phyloP scores from a whole-genome alignment of 2,329 filamentous ascomycete species.

The Aureobasidium mangrovei region DNA sequence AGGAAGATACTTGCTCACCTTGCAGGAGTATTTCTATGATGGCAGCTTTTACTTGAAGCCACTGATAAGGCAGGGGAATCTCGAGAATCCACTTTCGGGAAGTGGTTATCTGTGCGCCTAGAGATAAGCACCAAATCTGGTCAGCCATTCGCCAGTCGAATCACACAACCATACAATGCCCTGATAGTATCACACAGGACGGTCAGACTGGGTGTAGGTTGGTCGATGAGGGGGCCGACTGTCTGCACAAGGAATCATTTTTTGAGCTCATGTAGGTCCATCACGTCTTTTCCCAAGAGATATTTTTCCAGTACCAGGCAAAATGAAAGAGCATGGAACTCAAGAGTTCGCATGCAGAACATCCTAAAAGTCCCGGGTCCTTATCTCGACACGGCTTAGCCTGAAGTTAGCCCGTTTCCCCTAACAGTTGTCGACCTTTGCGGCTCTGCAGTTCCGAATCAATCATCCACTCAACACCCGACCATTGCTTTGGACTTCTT shows the following conservation, averaged over 20 bases:
- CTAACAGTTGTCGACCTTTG: slow-evolving; percentile 7
- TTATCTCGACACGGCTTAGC: slow-evolving; percentile 12
- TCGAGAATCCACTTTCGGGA: slow-evolving; percentile 1
- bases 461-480: not conserved
- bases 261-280: not conserved
- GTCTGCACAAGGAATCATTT: not conserved
- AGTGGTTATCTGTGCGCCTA: slow-evolving; percentile 12
- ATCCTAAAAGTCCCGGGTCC: slow-evolving; percentile 4
- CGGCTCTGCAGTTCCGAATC: slow-evolving; percentile 1
- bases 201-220: not conserved
- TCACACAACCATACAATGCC: not conserved
- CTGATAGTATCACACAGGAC: not conserved
- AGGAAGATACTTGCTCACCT: not conserved
- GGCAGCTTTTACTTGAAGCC: slow-evolving; percentile 4
- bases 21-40: slow-evolving; percentile 12
- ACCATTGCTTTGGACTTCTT: slow-evolving; percentile 8
- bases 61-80: slow-evolving; percentile 12
- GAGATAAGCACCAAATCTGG: slow-evolving; percentile 7
- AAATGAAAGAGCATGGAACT: not conserved
- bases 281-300: not conserved
- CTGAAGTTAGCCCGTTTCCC: slow-evolving; percentile 8
- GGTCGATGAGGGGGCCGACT: not conserved
- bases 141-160: slow-evolving; percentile 3
- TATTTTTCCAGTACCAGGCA: not conserved
- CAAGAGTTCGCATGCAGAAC: not conserved